Base-by-base conservation (phyloP, 2,329 filamentous ascomycete genomes). In the Colletotrichum agaves region DNA sequence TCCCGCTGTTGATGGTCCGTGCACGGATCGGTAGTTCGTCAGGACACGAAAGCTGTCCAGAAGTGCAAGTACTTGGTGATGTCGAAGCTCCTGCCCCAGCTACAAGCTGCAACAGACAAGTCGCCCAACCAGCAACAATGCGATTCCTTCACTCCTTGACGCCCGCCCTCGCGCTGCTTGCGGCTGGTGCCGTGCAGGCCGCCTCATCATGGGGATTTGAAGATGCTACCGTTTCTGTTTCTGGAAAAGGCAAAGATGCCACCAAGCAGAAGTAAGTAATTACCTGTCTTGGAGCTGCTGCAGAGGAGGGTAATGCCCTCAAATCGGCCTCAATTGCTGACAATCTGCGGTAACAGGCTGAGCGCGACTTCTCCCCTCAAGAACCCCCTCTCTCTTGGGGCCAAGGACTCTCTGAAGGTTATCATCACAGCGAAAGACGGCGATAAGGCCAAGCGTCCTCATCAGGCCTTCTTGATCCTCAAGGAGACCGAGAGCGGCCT, bases 381-480 rank as follows among this genome's bases (percentile, higher is more conserved):
- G 59, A 88, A 88, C 56, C 80, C 90, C 12, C 77, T 98, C 46
- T 79, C 84, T 11, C 83, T 98, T 70, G 88, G 89, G 70, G 80
- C 85, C 61, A 78, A 87, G 61, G 94, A 97, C 76, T 89, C 89
- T 46, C 84, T 98, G 75, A 97, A 96, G 83, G 82, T 99, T 72
- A 81, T 89, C 72, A 82, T 99, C 74, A 97, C 93, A 37, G 87
- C 93, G 8, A 91, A 91, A 77, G 93, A 97, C 75, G 90, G 88
- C 76, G 89, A 90, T 80, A 90, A 89, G 73, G 86, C 88, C 52
- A 95, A 94, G 85, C 89, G 92, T 72, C 93, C 96, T 73, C 96
- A 99, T 80, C 96, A 99, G 81, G 94, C 94, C 5, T 98, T 98
- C 83, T 85, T 99, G 61, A 85, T 96, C 15, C 81, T 99, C 65